Percentiles rank a stretch among this genome's conserved stretches.
Conservation (phyloP, 805 yeast genomes). For the Yueomyces sinensis region DNA sequence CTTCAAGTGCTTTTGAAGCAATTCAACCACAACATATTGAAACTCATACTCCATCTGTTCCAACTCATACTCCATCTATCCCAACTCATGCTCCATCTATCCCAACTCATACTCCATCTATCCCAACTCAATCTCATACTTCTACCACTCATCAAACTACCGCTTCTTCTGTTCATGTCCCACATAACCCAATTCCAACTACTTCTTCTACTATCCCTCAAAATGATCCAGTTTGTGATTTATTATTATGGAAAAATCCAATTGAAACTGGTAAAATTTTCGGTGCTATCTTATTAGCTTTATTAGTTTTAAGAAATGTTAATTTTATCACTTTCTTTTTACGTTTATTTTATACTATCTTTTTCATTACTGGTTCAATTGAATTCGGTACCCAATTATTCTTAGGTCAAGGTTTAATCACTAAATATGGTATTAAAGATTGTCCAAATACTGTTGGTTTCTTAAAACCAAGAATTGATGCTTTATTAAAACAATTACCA, state of each 20-base stretch:
- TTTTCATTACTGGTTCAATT: slow-evolving; percentile 53
- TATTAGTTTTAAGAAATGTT: slow-evolving; percentile 48
- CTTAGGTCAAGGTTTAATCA: slow-evolving; percentile 68
- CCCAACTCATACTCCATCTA: neutral
- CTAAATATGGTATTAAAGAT: slow-evolving; percentile 50
- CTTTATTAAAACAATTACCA: slow-evolving; percentile 27
- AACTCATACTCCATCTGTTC: too few species aligned
- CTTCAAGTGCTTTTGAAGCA: too few species aligned
- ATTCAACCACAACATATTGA: too few species aligned
- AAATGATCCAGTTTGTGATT: slow-evolving; percentile 7
- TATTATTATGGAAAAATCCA: slow-evolving; percentile 31
- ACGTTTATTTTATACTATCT: slow-evolving; percentile 44
- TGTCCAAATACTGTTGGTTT: slow-evolving; percentile 23
- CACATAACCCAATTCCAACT: neutral
- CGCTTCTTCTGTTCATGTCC: neutral
- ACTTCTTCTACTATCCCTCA: too few species aligned
- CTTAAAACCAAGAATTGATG: slow-evolving; percentile 21
- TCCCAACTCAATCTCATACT: neutral
- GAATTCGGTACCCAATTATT: slow-evolving; percentile 65
- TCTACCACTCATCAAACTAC: neutral
- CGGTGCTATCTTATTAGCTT: slow-evolving; percentile 42
- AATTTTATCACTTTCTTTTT: slow-evolving; percentile 49
- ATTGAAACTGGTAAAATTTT: slow-evolving; percentile 63
- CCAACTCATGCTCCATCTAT: neutral
- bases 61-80: neutral